phyloP scores from a whole-genome alignment of 768 basidiomycete species.

The Tylopilus sp. region DNA sequence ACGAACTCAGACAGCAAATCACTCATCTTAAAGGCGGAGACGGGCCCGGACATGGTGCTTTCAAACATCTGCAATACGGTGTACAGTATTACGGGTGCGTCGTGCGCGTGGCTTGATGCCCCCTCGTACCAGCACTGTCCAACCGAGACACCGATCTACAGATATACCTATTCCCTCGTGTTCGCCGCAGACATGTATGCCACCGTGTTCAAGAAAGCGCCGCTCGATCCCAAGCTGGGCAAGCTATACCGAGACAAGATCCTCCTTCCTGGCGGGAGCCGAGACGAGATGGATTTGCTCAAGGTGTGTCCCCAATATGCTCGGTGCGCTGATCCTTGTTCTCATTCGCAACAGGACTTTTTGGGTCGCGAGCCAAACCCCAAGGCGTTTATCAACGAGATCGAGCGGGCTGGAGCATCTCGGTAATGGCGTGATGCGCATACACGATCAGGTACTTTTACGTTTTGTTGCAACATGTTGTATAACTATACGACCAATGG shows the following conservation, averaged over 20 bases:
- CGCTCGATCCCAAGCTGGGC: slow-evolving; percentile 68
- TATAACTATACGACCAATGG: too few relatives aligned
- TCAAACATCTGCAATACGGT: slow-evolving; percentile 74
- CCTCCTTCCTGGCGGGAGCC: slow-evolving; percentile 62
- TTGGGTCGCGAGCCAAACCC: neutral
- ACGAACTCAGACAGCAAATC: slow-evolving; percentile 64
- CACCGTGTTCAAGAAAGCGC: slow-evolving; percentile 76
- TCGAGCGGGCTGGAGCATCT: too few relatives aligned
- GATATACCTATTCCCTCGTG: slow-evolving; percentile 27
- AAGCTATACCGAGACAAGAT: slow-evolving; percentile 73
- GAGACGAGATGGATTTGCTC: slow-evolving; percentile 68
- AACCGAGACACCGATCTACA: too few relatives aligned
- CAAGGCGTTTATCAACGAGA: neutral
- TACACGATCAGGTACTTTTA: too few relatives aligned
- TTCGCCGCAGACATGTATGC: too few relatives aligned
- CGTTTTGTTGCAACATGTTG: too few relatives aligned
- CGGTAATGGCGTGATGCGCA: too few relatives aligned
- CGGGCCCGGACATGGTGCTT: slow-evolving; percentile 68
- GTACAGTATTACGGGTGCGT: slow-evolving; percentile 60
- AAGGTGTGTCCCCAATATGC: slow-evolving; percentile 42
- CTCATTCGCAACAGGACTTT: neutral
- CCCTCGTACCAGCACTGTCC: neutral
- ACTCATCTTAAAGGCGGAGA: slow-evolving; percentile 60
- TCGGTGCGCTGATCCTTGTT: neutral
- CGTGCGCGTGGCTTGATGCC: too few relatives aligned